These are phyloP conservation scores for Cymbopogon citratus DNA, from an alignment of 176 grass and related monocot species.

Conservation along the genomic window DNA sequence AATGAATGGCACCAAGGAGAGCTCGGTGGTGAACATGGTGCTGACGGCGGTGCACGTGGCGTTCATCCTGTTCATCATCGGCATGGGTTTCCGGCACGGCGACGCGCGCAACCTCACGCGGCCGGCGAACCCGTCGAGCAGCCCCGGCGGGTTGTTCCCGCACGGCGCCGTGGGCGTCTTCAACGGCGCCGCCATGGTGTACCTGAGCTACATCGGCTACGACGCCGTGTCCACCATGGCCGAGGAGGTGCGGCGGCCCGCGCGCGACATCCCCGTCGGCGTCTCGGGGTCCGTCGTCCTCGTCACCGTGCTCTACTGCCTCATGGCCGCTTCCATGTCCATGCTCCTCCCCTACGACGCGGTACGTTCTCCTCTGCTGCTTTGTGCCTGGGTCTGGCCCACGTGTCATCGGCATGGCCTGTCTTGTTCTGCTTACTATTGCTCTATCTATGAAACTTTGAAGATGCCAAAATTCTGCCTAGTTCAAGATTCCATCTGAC, in stretches of 20 bases:
- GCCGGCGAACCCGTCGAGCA: constrained; percentile 42
- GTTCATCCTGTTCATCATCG: constrained; percentile 92
- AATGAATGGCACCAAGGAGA: constrained; percentile 78
- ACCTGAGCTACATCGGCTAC: constrained; percentile 98
- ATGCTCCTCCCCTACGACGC: constrained; percentile 97
- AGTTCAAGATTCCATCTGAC: background rate
- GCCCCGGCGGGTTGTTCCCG: constrained; percentile 71
- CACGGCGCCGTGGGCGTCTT: constrained; percentile 68
- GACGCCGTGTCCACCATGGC: constrained; percentile 99
- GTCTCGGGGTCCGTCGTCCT: constrained; percentile 80
- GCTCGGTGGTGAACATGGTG: constrained; percentile 81
- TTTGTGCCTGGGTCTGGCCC: too few relatives aligned
- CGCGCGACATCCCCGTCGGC: constrained; percentile 80
- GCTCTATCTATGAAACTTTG: too few relatives aligned
- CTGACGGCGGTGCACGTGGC: constrained; percentile 68
- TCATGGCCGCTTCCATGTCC: constrained; percentile 91
- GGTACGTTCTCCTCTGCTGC: constrained; percentile 23
- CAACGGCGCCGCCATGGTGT: constrained; percentile 89
- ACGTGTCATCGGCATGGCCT: background rate
- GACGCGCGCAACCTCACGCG: constrained; percentile 62
- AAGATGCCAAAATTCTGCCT: background rate
- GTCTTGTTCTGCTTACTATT: background rate
- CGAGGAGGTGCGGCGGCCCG: constrained; percentile 76
- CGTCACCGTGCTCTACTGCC: constrained; percentile 87
- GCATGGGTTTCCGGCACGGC: constrained; percentile 69